phyloP scores from a whole-genome alignment of 768 basidiomycete genomes.

The Pluteus cervinus region DNA sequence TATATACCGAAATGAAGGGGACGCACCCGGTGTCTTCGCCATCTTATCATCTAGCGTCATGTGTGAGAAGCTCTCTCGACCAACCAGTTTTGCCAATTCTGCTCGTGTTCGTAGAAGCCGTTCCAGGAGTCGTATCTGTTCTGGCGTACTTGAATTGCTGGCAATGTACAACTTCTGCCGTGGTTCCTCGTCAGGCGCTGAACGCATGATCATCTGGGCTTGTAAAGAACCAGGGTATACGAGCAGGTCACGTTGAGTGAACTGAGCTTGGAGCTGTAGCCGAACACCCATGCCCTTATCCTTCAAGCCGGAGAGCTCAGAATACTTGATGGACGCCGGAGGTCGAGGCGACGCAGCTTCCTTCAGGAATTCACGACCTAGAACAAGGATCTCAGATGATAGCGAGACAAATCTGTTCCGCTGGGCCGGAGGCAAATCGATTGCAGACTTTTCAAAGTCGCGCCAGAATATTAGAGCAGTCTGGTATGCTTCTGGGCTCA shows the following conservation, averaged over 20 bases:
- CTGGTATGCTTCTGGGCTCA: slow-evolving; percentile 70
- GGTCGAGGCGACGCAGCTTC: slow-evolving; percentile 58
- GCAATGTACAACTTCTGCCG: slow-evolving; percentile 80
- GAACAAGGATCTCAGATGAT: slow-evolving; percentile 82
- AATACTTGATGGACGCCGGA: slow-evolving; percentile 61
- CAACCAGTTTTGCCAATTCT: slow-evolving; percentile 79
- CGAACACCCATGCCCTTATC: slow-evolving; percentile 73
- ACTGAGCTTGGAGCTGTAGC: slow-evolving; percentile 68
- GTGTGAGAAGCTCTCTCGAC: slow-evolving; percentile 79
- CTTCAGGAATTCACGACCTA: slow-evolving; percentile 82
- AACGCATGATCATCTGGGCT: slow-evolving; percentile 90
- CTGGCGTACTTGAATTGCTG: slow-evolving; percentile 65
- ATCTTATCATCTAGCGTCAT: slow-evolving; percentile 93
- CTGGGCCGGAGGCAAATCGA: slow-evolving; percentile 74
- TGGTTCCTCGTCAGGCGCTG: slow-evolving; percentile 80
- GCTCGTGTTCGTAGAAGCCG: slow-evolving; percentile 68
- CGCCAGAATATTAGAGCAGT: slow-evolving; percentile 93
- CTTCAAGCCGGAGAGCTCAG: slow-evolving; percentile 67
- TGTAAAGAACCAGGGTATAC: slow-evolving; percentile 86
- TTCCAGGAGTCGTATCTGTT: slow-evolving; percentile 76
- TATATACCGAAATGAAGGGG: background rate
- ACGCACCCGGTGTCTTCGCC: slow-evolving; percentile 86
- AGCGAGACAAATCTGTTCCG: slow-evolving; percentile 82
- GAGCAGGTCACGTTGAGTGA: slow-evolving; percentile 67
- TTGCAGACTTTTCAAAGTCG: slow-evolving; percentile 97